A percentile compares a stretch with the other conserved stretches of the same genome.
Conservation (phyloP, 495 filamentous ascomycete species). For the Saxophila tyrrhenica region DNA sequence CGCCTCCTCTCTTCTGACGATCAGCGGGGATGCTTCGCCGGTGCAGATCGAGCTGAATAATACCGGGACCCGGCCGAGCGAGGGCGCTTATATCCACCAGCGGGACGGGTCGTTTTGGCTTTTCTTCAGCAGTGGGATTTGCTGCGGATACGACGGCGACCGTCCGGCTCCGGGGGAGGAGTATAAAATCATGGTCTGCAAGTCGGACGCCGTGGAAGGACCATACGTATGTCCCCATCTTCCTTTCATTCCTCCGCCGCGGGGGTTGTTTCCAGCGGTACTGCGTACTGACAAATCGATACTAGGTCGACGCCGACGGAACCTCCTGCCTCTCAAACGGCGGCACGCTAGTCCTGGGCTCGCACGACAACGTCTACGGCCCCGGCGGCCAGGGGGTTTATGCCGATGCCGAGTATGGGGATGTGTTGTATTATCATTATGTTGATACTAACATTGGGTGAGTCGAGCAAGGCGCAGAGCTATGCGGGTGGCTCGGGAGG, state of each 20-base stretch:
- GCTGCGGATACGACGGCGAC: constrained; percentile 43
- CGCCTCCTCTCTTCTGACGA: constrained; percentile 29
- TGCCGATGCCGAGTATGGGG: constrained; percentile 35
- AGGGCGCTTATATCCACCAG: constrained; percentile 48
- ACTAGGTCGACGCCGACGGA: constrained; percentile 48
- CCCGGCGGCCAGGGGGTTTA: constrained; percentile 58
- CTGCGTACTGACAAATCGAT: not conserved
- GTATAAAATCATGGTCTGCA: constrained; percentile 57
- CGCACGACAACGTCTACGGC: constrained; percentile 53
- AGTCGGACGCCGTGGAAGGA: constrained; percentile 41
- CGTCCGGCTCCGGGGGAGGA: constrained; percentile 46
- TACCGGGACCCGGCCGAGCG: constrained; percentile 42
- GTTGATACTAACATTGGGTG: constrained; percentile 53
- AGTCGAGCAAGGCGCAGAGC: too few relatives aligned
- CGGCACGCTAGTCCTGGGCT: constrained; percentile 51
- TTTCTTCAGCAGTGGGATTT: constrained; percentile 52
- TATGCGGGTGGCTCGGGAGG: too few relatives aligned
- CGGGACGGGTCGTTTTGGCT: constrained; percentile 51
- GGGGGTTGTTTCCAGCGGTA: not conserved
- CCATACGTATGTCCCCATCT: constrained; percentile 47
- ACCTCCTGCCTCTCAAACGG: constrained; percentile 44
- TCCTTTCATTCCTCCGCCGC: too few relatives aligned
- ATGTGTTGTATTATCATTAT: constrained; percentile 65
- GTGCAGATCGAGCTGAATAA: constrained; percentile 46
- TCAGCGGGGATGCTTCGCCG: constrained; percentile 24